Evolutionary conservation across 2,329 filamentous ascomycete species (phyloP).

Genomic region (Xylaria sp.): DNA sequence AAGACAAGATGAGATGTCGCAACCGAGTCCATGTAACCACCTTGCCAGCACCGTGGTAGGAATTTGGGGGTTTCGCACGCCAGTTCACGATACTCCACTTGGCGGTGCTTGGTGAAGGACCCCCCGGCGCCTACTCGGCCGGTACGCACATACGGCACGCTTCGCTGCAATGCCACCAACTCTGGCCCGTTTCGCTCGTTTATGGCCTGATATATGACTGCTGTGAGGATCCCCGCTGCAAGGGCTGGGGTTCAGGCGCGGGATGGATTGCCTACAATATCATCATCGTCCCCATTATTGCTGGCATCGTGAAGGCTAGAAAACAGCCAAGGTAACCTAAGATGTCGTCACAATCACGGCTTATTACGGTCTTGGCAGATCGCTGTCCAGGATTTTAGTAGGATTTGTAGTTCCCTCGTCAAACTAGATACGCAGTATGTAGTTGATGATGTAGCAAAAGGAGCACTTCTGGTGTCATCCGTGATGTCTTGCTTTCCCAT

Average conservation of each 20-base stretch:
- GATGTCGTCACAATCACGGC: slow-evolving; percentile 31
- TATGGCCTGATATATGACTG: slow-evolving; percentile 30
- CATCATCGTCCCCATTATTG: slow-evolving; percentile 13
- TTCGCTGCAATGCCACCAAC: slow-evolving; percentile 28
- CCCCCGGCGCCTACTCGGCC: slow-evolving; percentile 34
- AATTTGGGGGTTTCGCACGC: slow-evolving; percentile 18
- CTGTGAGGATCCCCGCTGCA: slow-evolving; percentile 22
- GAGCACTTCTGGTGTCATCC: neutral
- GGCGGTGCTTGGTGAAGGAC: slow-evolving; percentile 31
- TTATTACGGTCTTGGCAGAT: slow-evolving; percentile 14
- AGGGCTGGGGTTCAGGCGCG: slow-evolving; percentile 23
- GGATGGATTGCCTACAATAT: slow-evolving; percentile 16
- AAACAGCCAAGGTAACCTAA: slow-evolving; percentile 8
- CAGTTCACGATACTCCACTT: slow-evolving; percentile 35
- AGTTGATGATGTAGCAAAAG: slow-evolving; percentile 2
- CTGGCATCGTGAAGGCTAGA: slow-evolving; percentile 21
- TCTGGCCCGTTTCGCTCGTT: slow-evolving; percentile 9
- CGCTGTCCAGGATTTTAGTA: neutral
- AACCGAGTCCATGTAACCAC: slow-evolving; percentile 42
- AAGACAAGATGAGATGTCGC: slow-evolving; percentile 25
- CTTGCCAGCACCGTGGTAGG: slow-evolving; percentile 10
- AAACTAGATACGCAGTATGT: neutral
- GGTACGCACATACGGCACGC: slow-evolving; percentile 18
- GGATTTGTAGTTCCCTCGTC: neutral
- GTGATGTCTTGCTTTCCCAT: slow-evolving; percentile 19